A percentile compares a stretch with the other conserved stretches of the same genome.
Evolutionary conservation across 179 eudicot species (phyloP).

Genomic region (Kewa caespitosa): DNA sequence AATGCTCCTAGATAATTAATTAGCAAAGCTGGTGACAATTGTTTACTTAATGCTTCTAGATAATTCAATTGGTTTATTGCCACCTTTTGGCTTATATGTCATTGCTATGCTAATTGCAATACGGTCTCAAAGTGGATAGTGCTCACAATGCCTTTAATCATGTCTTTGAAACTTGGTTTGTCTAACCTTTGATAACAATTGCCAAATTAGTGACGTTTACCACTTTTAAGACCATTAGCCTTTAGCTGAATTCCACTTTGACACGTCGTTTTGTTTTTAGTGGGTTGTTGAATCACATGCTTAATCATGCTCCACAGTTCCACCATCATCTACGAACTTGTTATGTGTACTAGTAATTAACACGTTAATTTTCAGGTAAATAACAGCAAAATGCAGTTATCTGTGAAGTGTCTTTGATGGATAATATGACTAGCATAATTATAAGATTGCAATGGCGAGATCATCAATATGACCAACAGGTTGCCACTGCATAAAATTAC

Average conservation of each 20-base stretch:
- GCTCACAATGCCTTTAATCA: conserved; percentile 15
- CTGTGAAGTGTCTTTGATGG: not conserved
- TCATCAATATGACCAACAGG: not conserved
- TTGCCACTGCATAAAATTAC: not conserved
- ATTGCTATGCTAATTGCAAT: not conserved
- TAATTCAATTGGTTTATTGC: no score
- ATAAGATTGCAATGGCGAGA: not conserved
- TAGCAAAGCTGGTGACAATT: not conserved
- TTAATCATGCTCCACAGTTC: conserved; percentile 3
- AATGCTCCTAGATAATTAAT: not conserved
- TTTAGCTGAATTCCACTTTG: conserved; percentile 13
- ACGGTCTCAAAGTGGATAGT: not conserved
- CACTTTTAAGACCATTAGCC: conserved; percentile 9
- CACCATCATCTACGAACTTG: not conserved
- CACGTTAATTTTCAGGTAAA: conserved; percentile 2
- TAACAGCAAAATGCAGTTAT: not conserved
- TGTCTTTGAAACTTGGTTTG: conserved; percentile 12
- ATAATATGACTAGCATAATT: not conserved
- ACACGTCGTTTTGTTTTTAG: conserved; percentile 9
- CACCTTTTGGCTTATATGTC: not conserved
- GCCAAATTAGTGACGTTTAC: not conserved
- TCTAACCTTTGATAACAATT: not conserved
- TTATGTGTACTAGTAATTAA: not conserved
- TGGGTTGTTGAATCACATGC: conserved; percentile 15
- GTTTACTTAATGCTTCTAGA: no score